Percentiles rank a stretch among this genome's conserved stretches.
These are phyloP conservation scores for Maudiozyma saulgeensis DNA, from an alignment of 805 yeast genomes.

Conservation along the genomic window DNA sequence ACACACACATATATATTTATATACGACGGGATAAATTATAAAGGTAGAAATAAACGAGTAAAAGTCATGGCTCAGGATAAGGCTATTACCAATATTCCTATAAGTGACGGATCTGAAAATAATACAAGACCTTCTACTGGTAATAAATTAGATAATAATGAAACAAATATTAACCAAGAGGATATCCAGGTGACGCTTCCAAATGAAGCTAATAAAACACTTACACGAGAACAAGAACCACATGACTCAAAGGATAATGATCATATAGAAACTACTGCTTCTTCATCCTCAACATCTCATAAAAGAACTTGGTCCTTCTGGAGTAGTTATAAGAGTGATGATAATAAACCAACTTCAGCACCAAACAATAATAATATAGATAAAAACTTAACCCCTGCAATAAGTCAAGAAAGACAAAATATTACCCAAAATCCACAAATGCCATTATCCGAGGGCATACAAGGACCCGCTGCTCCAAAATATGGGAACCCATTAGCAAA, in stretches of 20 bases:
- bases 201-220: no score
- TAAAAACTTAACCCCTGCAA: not conserved
- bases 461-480: conserved; percentile 1
- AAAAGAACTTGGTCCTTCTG: conserved; percentile 9
- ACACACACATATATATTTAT: no score
- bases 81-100: no score
- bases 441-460: not conserved
- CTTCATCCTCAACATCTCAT: not conserved
- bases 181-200: no score
- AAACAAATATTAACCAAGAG: no score
- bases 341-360: not conserved
- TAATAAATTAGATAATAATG: no score
- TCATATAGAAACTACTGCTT: not conserved
- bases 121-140: no score
- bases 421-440: not conserved
- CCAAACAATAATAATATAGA: not conserved
- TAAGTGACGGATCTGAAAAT: no score
- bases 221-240: not conserved
- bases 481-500: conserved; percentile 9
- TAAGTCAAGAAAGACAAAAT: not conserved
- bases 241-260: not conserved
- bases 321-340: conserved; percentile 3
- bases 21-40: no score
- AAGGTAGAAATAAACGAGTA: no score
- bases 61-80: no score